Percentiles rank a stretch among this genome's conserved stretches.
phyloP scores from a whole-genome alignment of 1,284 basidiomycete species.

The Baeospora myosura region DNA sequence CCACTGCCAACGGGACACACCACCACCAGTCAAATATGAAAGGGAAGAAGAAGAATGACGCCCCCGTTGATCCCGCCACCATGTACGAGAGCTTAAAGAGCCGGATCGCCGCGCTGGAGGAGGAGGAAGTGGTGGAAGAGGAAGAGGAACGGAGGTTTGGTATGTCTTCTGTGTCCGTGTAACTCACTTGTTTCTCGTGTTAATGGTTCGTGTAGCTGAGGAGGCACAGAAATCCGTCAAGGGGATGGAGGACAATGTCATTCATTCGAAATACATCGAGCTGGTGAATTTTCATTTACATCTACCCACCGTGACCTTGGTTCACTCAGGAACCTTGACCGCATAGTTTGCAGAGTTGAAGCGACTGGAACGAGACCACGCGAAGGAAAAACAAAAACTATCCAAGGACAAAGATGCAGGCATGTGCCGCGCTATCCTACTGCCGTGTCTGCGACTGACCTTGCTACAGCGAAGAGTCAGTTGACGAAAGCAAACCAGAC shows the following conservation, averaged over 20 bases:
- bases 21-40: conserved; percentile 35
- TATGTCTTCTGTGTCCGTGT: conserved; percentile 30
- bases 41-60: conserved; percentile 62
- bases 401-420: conserved; percentile 82
- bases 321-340: conserved; percentile 6
- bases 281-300: conserved; percentile 41
- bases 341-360: conserved; percentile 83
- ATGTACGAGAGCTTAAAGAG: conserved; percentile 83
- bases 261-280: conserved; percentile 79
- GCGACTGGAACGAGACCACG: conserved; percentile 73
- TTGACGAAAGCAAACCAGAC: conserved; percentile 79
- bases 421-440: conserved; percentile 27
- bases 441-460: conserved; percentile 8
- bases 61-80: conserved; percentile 66
- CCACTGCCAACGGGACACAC: conserved; percentile 33
- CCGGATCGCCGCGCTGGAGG: conserved; percentile 76
- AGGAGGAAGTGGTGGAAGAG: conserved; percentile 75
- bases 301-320: conserved; percentile 3
- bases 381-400: conserved; percentile 82
- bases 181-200: conserved; percentile 6
- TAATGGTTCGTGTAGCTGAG: conserved; percentile 63
- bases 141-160: conserved; percentile 73
- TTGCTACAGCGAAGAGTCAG: conserved; percentile 62
- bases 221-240: conserved; percentile 77
- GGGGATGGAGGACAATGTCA: conserved; percentile 68